phyloP scores from a whole-genome alignment of 2,329 filamentous ascomycete genomes.

The Pezicula rhizophila region DNA sequence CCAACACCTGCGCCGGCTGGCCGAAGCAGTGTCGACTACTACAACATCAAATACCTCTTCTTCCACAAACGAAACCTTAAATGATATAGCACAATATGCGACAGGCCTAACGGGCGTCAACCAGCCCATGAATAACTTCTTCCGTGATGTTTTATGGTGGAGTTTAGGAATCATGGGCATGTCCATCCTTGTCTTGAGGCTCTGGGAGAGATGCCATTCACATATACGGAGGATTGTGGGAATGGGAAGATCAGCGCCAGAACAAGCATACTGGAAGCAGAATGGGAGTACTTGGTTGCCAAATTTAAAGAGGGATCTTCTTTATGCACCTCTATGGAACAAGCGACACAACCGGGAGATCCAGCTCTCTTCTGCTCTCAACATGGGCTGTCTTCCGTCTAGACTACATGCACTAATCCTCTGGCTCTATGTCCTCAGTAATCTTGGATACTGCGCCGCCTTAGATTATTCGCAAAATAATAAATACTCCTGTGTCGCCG shows the following conservation, averaged over 20 bases:
- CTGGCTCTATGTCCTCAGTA: slow-evolving; percentile 51
- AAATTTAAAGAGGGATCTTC: slow-evolving; percentile 53
- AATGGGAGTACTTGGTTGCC: slow-evolving; percentile 57
- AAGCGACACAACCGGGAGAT: slow-evolving; percentile 66
- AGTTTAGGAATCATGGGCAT: slow-evolving; percentile 51
- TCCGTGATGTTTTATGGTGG: slow-evolving; percentile 55
- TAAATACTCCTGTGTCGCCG: slow-evolving; percentile 63
- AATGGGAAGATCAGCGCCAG: slow-evolving; percentile 46
- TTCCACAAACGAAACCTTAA: slow-evolving; percentile 8
- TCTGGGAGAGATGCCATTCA: slow-evolving; percentile 47
- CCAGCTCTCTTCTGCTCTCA: slow-evolving; percentile 52
- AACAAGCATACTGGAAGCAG: slow-evolving; percentile 53
- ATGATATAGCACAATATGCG: slow-evolving; percentile 45
- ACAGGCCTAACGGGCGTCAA: slow-evolving; percentile 55
- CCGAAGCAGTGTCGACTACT: neutral
- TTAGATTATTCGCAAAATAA: slow-evolving; percentile 55
- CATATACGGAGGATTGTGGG: slow-evolving; percentile 53
- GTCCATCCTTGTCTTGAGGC: slow-evolving; percentile 45
- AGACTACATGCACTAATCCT: slow-evolving; percentile 56
- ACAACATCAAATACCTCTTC: slow-evolving; percentile 4
- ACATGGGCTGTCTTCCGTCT: slow-evolving; percentile 58
- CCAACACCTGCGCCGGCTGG: slow-evolving; percentile 1
- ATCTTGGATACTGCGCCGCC: slow-evolving; percentile 55
- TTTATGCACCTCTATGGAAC: slow-evolving; percentile 57
- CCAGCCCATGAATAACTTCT: slow-evolving; percentile 49